Conservation (phyloP, 495 filamentous ascomycete genomes). For the Trichoderma reesei region DNA sequence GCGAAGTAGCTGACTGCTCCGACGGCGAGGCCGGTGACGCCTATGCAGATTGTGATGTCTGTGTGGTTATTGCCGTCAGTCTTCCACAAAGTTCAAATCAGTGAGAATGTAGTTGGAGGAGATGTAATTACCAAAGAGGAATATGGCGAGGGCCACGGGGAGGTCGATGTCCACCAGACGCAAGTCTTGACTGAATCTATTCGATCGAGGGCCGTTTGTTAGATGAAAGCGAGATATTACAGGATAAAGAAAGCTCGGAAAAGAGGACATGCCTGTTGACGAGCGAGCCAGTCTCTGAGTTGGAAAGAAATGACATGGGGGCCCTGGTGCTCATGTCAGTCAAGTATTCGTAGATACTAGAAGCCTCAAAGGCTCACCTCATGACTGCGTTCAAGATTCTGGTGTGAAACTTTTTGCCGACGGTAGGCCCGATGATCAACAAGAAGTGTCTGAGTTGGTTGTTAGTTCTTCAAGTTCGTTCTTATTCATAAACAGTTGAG, state of each 20-base stretch:
- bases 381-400: slow-evolving; percentile 14
- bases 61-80: neutral
- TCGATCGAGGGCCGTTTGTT: too few relatives aligned
- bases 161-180: slow-evolving; percentile 18
- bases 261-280: slow-evolving; percentile 15
- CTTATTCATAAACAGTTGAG: neutral
- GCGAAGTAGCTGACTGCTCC: slow-evolving; percentile 27
- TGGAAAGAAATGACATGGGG: slow-evolving; percentile 17
- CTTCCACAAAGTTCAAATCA: too few relatives aligned
- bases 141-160: slow-evolving; percentile 12
- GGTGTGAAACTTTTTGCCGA: slow-evolving; percentile 12
- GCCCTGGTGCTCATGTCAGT: slow-evolving; percentile 6
- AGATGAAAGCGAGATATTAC: too few relatives aligned
- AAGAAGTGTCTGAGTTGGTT: slow-evolving; percentile 6
- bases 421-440: slow-evolving; percentile 12
- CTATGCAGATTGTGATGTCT: slow-evolving; percentile 18
- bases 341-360: neutral
- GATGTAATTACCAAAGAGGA: slow-evolving; percentile 8
- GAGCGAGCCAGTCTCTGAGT: slow-evolving; percentile 17
- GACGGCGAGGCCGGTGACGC: slow-evolving; percentile 17
- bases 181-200: slow-evolving; percentile 26
- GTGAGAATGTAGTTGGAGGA: neutral
- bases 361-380: slow-evolving; percentile 2
- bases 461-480: neutral
- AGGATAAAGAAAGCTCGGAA: neutral